phyloP scores from a whole-genome alignment of 805 yeast species.

The Zygotorulaspora florentina region DNA sequence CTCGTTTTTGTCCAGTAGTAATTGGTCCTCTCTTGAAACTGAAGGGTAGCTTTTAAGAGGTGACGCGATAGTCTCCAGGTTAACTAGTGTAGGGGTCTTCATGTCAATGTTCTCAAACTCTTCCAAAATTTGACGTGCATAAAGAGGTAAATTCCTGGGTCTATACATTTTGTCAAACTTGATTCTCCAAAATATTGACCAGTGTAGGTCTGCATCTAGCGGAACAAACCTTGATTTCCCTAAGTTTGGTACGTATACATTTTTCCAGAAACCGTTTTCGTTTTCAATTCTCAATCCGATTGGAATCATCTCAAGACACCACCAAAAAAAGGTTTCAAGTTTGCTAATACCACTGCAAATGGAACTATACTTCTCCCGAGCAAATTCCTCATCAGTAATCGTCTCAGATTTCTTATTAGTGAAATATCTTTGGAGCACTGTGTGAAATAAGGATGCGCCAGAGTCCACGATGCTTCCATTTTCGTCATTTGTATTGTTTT shows the following conservation, averaged over 20 bases:
- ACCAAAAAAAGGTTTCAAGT: constrained; percentile 43
- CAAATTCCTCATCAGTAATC: constrained; percentile 7
- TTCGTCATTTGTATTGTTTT: background rate
- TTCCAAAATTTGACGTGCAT: constrained; percentile 25
- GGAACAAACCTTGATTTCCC: constrained; percentile 54
- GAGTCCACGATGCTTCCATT: background rate
- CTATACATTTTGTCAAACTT: constrained; percentile 43
- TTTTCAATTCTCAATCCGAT: constrained; percentile 49
- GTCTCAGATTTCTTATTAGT: constrained; percentile 1
- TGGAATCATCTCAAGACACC: constrained; percentile 61
- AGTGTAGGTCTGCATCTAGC: constrained; percentile 45
- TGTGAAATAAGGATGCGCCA: constrained; percentile 1
- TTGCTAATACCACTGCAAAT: constrained; percentile 8
- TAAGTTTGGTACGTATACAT: constrained; percentile 49
- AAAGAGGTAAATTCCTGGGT: constrained; percentile 44
- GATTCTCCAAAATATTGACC: constrained; percentile 60
- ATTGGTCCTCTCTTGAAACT: background rate
- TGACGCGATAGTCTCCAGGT: constrained; percentile 9
- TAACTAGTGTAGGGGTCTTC: constrained; percentile 2
- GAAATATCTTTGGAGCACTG: constrained; percentile 11
- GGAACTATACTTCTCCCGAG: constrained; percentile 4
- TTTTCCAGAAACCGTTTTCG: constrained; percentile 46
- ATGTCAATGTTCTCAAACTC: constrained; percentile 18
- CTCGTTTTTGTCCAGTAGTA: constrained; percentile 2
- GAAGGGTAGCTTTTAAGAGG: constrained; percentile 10